A percentile compares a stretch with the other conserved stretches of the same genome.
Evolutionary conservation across 2,329 filamentous ascomycete genomes (phyloP).

Genomic region (Aaosphaeria pasadenensis): DNA sequence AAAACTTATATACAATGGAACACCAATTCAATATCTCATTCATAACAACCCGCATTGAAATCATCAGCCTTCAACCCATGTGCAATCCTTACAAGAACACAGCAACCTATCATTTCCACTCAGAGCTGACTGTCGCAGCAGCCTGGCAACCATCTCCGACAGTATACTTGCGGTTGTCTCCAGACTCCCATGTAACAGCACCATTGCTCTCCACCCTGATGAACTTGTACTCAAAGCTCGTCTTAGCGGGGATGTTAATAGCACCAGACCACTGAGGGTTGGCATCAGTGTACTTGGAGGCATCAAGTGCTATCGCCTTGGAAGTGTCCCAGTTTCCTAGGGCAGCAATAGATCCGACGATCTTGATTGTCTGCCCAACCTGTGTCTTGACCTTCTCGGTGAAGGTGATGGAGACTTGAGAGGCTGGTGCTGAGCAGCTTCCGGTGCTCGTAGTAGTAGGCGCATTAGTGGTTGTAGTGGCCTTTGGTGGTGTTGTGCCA

Average conservation of each 20-base stretch:
- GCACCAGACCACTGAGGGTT: slow-evolving; percentile 47
- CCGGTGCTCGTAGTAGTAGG: slow-evolving; percentile 6
- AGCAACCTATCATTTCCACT: slow-evolving; percentile 18
- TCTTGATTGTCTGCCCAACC: slow-evolving; percentile 48
- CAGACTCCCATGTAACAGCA: slow-evolving; percentile 45
- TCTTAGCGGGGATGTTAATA: slow-evolving; percentile 41
- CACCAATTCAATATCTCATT: too few species aligned
- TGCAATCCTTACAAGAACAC: background rate
- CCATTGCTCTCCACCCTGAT: slow-evolving; percentile 45
- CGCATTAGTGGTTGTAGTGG: slow-evolving; percentile 6
- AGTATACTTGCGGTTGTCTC: slow-evolving; percentile 40
- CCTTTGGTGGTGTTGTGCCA: slow-evolving; percentile 1
- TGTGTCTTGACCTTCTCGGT: slow-evolving; percentile 47
- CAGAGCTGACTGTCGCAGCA: slow-evolving; percentile 12
- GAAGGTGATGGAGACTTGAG: slow-evolving; percentile 40
- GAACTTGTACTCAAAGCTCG: slow-evolving; percentile 47
- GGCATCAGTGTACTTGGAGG: slow-evolving; percentile 41
- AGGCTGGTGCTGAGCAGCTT: slow-evolving; percentile 22
- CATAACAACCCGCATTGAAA: too few species aligned
- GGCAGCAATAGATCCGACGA: slow-evolving; percentile 43
- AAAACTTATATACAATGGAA: too few species aligned
- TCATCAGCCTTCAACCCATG: background rate
- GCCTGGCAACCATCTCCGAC: slow-evolving; percentile 21
- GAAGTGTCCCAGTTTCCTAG: slow-evolving; percentile 45
- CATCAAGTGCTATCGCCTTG: slow-evolving; percentile 39